Evolutionary conservation across 495 filamentous ascomycete genomes (phyloP).

Genomic region (Aspergillus sparsus): DNA sequence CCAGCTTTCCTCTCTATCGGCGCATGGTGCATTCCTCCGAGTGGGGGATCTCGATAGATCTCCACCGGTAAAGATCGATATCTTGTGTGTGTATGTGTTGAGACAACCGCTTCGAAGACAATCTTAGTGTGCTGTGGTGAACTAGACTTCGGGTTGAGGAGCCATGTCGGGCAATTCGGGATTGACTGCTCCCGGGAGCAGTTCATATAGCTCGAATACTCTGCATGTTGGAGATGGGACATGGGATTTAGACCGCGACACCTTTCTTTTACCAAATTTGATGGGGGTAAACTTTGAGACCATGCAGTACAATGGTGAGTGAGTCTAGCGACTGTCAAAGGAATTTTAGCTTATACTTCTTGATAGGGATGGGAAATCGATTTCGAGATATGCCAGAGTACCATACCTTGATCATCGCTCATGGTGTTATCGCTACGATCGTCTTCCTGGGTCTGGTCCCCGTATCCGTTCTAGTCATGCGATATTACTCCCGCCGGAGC

Average conservation of each 20-base stretch:
- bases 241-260: conserved; percentile 81
- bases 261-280: conserved; percentile 84
- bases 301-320: conserved; percentile 92
- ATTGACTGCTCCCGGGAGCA: conserved; percentile 77
- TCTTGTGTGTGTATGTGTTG: conserved; percentile 32
- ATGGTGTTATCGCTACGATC: conserved; percentile 83
- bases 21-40: conserved; percentile 53
- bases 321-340: neutral
- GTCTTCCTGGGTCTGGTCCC: conserved; percentile 87
- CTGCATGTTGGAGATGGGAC: conserved; percentile 89
- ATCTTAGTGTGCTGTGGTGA: conserved; percentile 3
- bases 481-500: conserved; percentile 67
- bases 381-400: conserved; percentile 77
- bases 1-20: conserved; percentile 22
- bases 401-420: conserved; percentile 73
- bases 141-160: conserved; percentile 6
- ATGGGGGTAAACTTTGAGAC: conserved; percentile 87
- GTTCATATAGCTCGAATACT: conserved; percentile 78
- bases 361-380: conserved; percentile 84
- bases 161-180: conserved; percentile 48
- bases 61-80: conserved; percentile 42
- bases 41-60: conserved; percentile 52
- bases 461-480: conserved; percentile 69
- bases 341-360: conserved; percentile 9
- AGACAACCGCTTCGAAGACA: conserved; percentile 19